phyloP scores from a whole-genome alignment of 1,139 yeast species.

The Blastobotrys proliferans region DNA sequence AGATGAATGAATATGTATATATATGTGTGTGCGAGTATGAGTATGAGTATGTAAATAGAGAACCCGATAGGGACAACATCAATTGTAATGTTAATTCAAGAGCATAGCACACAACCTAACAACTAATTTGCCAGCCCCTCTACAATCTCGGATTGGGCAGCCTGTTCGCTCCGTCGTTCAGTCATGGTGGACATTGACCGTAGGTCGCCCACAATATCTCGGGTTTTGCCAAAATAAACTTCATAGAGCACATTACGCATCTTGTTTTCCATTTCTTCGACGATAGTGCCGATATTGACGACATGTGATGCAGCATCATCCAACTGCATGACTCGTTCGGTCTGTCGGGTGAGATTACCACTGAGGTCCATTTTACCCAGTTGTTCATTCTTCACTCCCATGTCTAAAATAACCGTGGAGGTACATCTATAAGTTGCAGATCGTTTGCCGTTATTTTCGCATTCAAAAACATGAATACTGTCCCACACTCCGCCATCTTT shows the following conservation, averaged over 20 bases:
- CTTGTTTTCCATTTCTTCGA: constrained; percentile 86
- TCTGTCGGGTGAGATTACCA: constrained; percentile 77
- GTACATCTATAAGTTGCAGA: constrained; percentile 70
- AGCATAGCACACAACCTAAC: too few relatives aligned
- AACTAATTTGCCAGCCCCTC: constrained; percentile 25
- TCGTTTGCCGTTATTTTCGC: constrained; percentile 44
- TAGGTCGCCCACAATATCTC: constrained; percentile 74
- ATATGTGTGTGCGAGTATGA: too few relatives aligned
- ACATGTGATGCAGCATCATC: constrained; percentile 62
- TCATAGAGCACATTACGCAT: constrained; percentile 85
- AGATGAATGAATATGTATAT: constrained; percentile 1
- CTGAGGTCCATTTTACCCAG: constrained; percentile 52
- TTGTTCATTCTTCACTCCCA: constrained; percentile 36
- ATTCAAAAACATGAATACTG: constrained; percentile 88
- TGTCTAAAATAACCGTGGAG: constrained; percentile 79
- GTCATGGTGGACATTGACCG: constrained; percentile 43
- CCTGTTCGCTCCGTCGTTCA: constrained; percentile 31
- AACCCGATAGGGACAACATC: too few relatives aligned
- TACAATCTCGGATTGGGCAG: constrained; percentile 31
- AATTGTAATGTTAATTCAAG: too few relatives aligned
- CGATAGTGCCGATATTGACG: constrained; percentile 75
- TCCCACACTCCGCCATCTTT: constrained; percentile 70
- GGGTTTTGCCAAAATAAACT: constrained; percentile 92
- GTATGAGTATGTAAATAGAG: too few relatives aligned
- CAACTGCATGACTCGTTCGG: constrained; percentile 47